These are phyloP conservation scores for Rosa multiflora DNA, from an alignment of 306 rosid species.

Conservation along the genomic window DNA sequence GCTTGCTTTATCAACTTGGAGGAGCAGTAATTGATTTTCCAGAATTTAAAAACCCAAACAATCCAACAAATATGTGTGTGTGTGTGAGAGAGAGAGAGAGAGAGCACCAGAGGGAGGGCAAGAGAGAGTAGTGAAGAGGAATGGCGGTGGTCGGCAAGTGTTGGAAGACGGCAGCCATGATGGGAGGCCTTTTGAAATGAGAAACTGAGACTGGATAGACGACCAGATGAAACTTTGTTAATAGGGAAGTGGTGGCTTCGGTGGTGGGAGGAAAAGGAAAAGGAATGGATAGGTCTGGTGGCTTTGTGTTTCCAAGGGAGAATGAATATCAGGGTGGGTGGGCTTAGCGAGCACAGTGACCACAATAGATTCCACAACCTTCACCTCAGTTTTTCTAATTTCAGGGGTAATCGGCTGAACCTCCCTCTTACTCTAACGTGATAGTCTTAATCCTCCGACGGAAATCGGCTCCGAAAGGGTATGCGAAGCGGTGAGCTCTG, in stretches of 20 bases:
- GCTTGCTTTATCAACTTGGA: conserved; percentile 56
- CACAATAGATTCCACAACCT: conserved; percentile 70
- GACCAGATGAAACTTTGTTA: too few species aligned
- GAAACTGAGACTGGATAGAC: too few species aligned
- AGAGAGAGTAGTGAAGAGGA: conserved; percentile 47
- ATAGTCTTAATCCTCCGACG: conserved; percentile 23
- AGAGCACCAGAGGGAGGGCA: conserved; percentile 56
- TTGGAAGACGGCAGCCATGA: conserved; percentile 32
- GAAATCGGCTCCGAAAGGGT: conserved; percentile 9
- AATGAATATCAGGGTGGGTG: too few species aligned
- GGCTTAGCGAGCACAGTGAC: conserved; percentile 65
- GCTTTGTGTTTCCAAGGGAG: too few species aligned
- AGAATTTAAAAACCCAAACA: neutral
- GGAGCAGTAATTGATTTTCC: neutral
- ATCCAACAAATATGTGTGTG: neutral
- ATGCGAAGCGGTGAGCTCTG: conserved; percentile 15
- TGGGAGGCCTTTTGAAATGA: neutral
- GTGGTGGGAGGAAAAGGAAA: too few species aligned
- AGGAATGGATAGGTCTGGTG: too few species aligned
- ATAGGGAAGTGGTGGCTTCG: too few species aligned
- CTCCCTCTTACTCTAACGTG: conserved; percentile 57
- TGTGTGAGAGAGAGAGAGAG: conserved; percentile 4
- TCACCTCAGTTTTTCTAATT: conserved; percentile 68
- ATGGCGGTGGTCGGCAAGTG: conserved; percentile 13
- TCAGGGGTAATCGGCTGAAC: conserved; percentile 57